Evolutionary conservation across 2,329 filamentous ascomycete species (phyloP), one percentile per base, ranked within the genome.

Genomic region (Beauveria varroae): DNA sequence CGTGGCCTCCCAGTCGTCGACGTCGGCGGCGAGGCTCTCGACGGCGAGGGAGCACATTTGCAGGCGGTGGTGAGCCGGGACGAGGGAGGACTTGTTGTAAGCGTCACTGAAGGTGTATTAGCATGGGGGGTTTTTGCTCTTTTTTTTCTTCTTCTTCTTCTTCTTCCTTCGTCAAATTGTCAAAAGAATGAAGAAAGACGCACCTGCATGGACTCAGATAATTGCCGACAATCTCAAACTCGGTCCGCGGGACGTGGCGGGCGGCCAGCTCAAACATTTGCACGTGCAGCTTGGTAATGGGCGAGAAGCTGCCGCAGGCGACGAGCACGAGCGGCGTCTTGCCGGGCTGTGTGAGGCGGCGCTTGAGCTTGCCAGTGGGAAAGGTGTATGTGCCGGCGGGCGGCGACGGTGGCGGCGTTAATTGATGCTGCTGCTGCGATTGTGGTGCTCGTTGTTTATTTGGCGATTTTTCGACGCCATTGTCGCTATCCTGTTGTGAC

Each of bases 241-340:
- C 68, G 50, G 73, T 74, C 16, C 87, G 86, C 67, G 86, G 58
- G 34, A 60, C 86, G 74, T 89, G 93, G 74, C 95, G 90, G 67
- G 86, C 84, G 1, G 89, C 90, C 86, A 96, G 91, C 69, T 91
- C 89, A 70, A 95, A 93, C 88, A 96, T 93, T 71, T 90, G 87
- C 64, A 95, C 77, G 71, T 93, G 90, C 30, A 92, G 80, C 69
- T 89, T 89, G 7, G 87, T 90, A 55, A 88, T 85, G 20, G 89
- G 89, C 0, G 86, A 90, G 76, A 91, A 93, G 69, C 81, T 85
- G 56, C 85, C 87, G 68, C 87, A 90, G 53, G 86, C 86, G 57
- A 89, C 85, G 59, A 89, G 81, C 8, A 89, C 84, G 46, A 90
- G 78, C 16, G 87, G 86, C 34, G 79, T 85, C 70, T 82, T 84